Evolutionary conservation across 1,284 basidiomycete genomes (phyloP).

Genomic region (Ustilago esculenta): DNA sequence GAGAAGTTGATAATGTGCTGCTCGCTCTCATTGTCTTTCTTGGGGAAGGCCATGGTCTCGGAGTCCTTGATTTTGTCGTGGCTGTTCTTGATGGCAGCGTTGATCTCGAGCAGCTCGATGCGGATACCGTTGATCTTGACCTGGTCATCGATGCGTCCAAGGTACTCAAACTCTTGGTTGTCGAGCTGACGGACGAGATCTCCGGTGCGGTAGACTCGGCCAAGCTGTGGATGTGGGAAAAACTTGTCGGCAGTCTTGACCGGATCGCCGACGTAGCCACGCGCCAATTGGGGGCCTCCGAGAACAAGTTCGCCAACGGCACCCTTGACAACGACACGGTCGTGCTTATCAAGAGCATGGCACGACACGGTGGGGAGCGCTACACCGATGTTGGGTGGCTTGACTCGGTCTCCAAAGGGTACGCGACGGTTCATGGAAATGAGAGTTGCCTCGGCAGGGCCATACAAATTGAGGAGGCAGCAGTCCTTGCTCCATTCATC

Average conservation of each 20-base stretch:
- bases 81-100: constrained; percentile 64
- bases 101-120: constrained; percentile 68
- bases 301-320: constrained; percentile 67
- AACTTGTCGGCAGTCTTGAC: constrained; percentile 65
- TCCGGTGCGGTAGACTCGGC: constrained; percentile 64
- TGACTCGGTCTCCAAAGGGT: constrained; percentile 60
- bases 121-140: constrained; percentile 68
- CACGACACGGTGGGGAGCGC: constrained; percentile 66
- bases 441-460: constrained; percentile 65
- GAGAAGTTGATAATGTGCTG: constrained; percentile 66
- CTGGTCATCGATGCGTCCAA: constrained; percentile 68
- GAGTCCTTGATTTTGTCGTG: constrained; percentile 58
- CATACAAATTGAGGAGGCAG: constrained; percentile 65
- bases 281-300: constrained; percentile 61
- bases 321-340: constrained; percentile 63
- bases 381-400: constrained; percentile 67
- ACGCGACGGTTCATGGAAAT: constrained; percentile 64
- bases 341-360: constrained; percentile 58
- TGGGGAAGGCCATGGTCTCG: constrained; percentile 62
- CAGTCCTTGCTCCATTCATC: constrained; percentile 67
- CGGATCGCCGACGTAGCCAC: constrained; percentile 61
- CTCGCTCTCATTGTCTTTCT: constrained; percentile 40
- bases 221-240: constrained; percentile 56
- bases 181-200: constrained; percentile 64
- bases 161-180: constrained; percentile 66